These are phyloP conservation scores for Neurospora sp. DNA, from an alignment of 495 filamentous ascomycete species.

Conservation along the genomic window DNA sequence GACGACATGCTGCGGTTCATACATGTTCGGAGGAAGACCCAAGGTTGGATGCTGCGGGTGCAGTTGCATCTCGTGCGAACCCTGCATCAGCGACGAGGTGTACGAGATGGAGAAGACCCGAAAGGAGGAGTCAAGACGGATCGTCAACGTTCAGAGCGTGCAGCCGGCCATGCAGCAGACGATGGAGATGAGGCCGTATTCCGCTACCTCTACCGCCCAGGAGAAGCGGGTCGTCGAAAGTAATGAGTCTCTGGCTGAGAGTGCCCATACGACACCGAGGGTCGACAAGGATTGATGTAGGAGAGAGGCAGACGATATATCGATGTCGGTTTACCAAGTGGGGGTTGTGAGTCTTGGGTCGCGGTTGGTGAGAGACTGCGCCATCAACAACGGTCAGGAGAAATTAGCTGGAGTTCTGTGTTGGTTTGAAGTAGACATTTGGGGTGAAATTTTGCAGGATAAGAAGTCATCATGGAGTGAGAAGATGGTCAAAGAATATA, in stretches of 20 bases:
- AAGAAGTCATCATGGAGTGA: background rate
- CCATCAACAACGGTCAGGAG: background rate
- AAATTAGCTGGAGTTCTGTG: background rate
- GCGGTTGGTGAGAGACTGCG: background rate
- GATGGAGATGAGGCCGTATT: conserved; percentile 2
- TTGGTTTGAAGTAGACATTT: background rate
- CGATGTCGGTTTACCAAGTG: background rate
- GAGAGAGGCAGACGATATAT: background rate
- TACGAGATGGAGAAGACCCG: background rate
- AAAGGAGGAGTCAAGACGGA: background rate
- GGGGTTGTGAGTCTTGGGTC: background rate
- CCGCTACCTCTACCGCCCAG: background rate
- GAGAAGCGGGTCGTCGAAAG: background rate
- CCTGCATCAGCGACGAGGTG: conserved; percentile 4
- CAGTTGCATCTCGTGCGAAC: background rate
- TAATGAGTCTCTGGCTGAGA: background rate
- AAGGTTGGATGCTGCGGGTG: background rate
- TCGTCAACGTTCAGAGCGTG: background rate
- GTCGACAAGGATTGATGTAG: background rate
- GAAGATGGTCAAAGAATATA: background rate
- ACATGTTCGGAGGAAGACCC: background rate
- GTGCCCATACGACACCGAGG: background rate
- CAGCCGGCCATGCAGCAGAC: background rate
- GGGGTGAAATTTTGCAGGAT: background rate
- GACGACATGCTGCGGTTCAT: background rate